Percentiles rank a stretch among this genome's conserved stretches.
These are phyloP conservation scores for Coemansia sp. DNA, from an alignment of 192 early-diverging fungal genomes.

Conservation along the genomic window DNA sequence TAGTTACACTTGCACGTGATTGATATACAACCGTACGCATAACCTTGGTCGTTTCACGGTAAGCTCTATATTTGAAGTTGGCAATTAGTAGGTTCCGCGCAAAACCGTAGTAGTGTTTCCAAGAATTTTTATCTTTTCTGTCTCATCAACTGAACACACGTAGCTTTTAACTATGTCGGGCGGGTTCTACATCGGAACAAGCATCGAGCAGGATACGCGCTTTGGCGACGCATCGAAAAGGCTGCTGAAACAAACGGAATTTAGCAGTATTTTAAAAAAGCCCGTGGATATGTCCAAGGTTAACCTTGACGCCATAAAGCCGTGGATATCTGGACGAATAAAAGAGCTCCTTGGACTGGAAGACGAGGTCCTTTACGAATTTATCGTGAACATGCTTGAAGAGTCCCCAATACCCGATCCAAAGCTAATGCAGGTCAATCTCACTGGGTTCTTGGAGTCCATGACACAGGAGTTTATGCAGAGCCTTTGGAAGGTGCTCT, in stretches of 20 bases:
- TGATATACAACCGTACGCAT: neutral
- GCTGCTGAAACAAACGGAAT: slow-evolving; percentile 22
- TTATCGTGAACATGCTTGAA: slow-evolving; percentile 82
- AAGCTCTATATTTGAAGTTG: neutral
- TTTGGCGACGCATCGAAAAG: slow-evolving; percentile 47
- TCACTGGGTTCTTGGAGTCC: slow-evolving; percentile 91
- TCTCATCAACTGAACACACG: neutral
- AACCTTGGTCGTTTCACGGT: neutral
- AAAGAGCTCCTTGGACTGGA: slow-evolving; percentile 83
- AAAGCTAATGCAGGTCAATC: slow-evolving; percentile 88
- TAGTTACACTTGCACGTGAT: neutral
- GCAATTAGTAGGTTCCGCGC: neutral
- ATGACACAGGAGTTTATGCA: slow-evolving; percentile 81
- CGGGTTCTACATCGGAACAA: slow-evolving; percentile 46
- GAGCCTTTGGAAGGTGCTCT: slow-evolving; percentile 86
- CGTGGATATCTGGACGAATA: slow-evolving; percentile 82
- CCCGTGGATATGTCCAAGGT: slow-evolving; percentile 80
- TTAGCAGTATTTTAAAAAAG: slow-evolving; percentile 34
- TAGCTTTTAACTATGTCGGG: slow-evolving; percentile 24
- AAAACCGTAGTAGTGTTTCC: neutral
- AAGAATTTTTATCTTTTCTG: neutral
- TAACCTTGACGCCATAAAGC: slow-evolving; percentile 82
- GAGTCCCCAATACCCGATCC: slow-evolving; percentile 78
- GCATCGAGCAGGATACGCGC: slow-evolving; percentile 47
- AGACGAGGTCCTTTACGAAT: slow-evolving; percentile 92